phyloP scores from a whole-genome alignment of 805 yeast genomes.

The Kuraishia cidri region DNA sequence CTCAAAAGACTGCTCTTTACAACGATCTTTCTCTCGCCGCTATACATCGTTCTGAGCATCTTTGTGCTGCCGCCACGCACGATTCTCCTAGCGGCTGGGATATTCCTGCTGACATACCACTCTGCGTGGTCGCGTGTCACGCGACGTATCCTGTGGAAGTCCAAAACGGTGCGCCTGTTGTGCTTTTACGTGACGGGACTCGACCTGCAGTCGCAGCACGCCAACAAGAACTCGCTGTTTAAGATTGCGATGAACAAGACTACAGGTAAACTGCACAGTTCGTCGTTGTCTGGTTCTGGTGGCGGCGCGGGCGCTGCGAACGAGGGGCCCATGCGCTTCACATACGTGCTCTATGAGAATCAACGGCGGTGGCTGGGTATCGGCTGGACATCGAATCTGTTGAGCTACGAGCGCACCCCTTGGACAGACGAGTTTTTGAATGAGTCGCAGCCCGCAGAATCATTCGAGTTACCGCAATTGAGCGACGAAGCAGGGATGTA shows the following conservation, averaged over 20 bases:
- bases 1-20: constrained; percentile 75
- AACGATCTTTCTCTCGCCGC: constrained; percentile 77
- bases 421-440: constrained; percentile 97
- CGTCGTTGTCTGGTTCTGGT: too few species aligned
- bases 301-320: constrained; percentile 7
- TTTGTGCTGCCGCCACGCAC: constrained; percentile 66
- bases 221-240: constrained; percentile 28
- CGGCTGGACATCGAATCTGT: constrained; percentile 92
- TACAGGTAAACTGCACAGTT: constrained; percentile 21
- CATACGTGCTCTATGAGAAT: constrained; percentile 88
- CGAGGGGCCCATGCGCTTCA: constrained; percentile 59
- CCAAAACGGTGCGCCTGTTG: constrained; percentile 57
- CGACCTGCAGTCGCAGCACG: constrained; percentile 42
- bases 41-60: constrained; percentile 62
- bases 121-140: constrained; percentile 80
- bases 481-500: constrained; percentile 57
- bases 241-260: constrained; percentile 49
- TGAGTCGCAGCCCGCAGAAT: constrained; percentile 70
- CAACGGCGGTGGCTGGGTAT: constrained; percentile 97
- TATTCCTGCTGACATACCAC: constrained; percentile 70
- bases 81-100: constrained; percentile 48
- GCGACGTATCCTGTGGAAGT: constrained; percentile 79
- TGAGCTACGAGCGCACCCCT: constrained; percentile 88
- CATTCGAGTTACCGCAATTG: constrained; percentile 74
- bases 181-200: constrained; percentile 84